Evolutionary conservation across 2,329 filamentous ascomycete species (phyloP).

Genomic region (Colletotrichum tropicicola): DNA sequence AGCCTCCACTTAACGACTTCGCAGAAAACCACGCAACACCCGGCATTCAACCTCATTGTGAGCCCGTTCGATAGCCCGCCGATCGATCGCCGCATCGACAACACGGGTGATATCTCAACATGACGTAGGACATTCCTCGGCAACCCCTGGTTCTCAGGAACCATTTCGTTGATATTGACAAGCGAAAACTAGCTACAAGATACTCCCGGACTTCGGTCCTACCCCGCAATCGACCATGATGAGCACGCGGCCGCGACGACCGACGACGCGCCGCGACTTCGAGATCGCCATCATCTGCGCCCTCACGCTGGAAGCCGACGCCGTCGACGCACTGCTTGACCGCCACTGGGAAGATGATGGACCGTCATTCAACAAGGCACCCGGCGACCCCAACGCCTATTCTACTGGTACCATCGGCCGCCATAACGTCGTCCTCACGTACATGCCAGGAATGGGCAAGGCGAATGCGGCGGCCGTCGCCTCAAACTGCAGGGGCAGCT

Average conservation of each 20-base stretch:
- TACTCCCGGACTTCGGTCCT: neutral
- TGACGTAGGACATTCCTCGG: neutral
- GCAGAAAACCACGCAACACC: too few relatives aligned
- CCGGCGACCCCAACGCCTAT: conserved; percentile 41
- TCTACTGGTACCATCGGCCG: conserved; percentile 33
- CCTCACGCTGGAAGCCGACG: conserved; percentile 32
- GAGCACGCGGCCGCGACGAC: neutral
- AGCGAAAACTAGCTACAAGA: neutral
- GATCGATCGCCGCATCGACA: neutral
- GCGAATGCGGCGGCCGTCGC: conserved; percentile 33
- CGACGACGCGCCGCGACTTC: neutral
- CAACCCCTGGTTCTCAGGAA: neutral
- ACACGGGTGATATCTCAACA: neutral
- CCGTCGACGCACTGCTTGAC: conserved; percentile 32
- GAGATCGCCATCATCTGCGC: conserved; percentile 6
- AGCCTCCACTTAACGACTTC: too few relatives aligned
- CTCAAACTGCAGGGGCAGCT: conserved; percentile 25
- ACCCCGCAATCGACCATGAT: neutral
- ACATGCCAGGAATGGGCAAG: conserved; percentile 40
- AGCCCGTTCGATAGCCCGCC: too few relatives aligned
- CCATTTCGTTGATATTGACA: neutral
- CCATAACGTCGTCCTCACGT: conserved; percentile 40
- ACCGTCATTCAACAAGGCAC: conserved; percentile 33
- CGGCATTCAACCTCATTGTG: too few relatives aligned
- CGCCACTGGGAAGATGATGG: conserved; percentile 24